Evolutionary conservation across 495 filamentous ascomycete genomes (phyloP).

Genomic region (Lineolata rhizophorae): DNA sequence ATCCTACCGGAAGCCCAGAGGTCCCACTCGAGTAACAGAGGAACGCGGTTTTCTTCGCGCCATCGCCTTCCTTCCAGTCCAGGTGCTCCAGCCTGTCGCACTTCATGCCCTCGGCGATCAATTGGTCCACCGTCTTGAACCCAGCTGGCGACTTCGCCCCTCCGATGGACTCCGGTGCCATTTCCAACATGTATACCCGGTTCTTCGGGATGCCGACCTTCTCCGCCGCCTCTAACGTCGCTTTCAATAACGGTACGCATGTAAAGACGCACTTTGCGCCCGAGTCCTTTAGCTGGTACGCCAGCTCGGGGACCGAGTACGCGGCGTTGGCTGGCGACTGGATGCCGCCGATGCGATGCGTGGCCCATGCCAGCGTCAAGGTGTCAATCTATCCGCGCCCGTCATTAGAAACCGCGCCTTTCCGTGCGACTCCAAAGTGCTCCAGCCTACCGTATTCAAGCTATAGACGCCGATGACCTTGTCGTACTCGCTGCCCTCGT

Average conservation of each 20-base stretch:
- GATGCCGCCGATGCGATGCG: slow-evolving; percentile 56
- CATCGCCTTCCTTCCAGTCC: slow-evolving; percentile 52
- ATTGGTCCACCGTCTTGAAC: slow-evolving; percentile 49
- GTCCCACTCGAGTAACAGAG: slow-evolving; percentile 83
- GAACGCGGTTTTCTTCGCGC: slow-evolving; percentile 54
- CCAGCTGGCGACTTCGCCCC: slow-evolving; percentile 23
- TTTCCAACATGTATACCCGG: slow-evolving; percentile 49
- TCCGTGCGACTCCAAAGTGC: neutral
- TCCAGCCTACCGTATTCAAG: slow-evolving; percentile 47
- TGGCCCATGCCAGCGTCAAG: slow-evolving; percentile 49
- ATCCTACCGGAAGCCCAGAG: slow-evolving; percentile 58
- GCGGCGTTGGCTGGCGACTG: slow-evolving; percentile 65
- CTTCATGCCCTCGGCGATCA: slow-evolving; percentile 41
- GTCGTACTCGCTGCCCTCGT: slow-evolving; percentile 64
- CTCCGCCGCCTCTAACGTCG: slow-evolving; percentile 45
- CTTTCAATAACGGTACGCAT: slow-evolving; percentile 49
- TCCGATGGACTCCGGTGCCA: slow-evolving; percentile 32
- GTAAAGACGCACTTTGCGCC: slow-evolving; percentile 60
- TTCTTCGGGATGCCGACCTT: slow-evolving; percentile 44
- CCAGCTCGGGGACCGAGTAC: slow-evolving; percentile 53
- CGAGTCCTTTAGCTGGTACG: slow-evolving; percentile 58
- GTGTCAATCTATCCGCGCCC: slow-evolving; percentile 56
- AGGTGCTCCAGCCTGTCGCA: slow-evolving; percentile 40
- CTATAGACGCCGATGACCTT: slow-evolving; percentile 62
- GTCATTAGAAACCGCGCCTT: slow-evolving; percentile 1